Conservation (phyloP, 2,329 filamentous ascomycete genomes). For the Ophiobolus disseminans region DNA sequence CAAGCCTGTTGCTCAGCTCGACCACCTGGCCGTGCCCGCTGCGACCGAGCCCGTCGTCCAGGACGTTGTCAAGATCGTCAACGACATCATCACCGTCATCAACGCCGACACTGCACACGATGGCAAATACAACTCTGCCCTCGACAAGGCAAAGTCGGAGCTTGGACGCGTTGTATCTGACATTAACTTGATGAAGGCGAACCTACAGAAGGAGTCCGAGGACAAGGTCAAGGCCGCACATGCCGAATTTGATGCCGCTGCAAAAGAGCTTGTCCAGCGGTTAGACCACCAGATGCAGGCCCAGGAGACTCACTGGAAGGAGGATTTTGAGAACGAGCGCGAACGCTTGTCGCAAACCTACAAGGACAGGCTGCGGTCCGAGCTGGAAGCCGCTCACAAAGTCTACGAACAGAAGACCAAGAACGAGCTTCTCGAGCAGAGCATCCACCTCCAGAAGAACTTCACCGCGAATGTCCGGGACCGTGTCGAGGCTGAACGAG, state of each 20-base stretch:
- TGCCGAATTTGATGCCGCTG: slow-evolving; percentile 83
- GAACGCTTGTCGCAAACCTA: slow-evolving; percentile 79
- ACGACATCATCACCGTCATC: slow-evolving; percentile 92
- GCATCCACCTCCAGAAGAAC: slow-evolving; percentile 83
- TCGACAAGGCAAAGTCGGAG: slow-evolving; percentile 85
- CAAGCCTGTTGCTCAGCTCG: slow-evolving; percentile 65
- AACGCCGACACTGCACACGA: slow-evolving; percentile 80
- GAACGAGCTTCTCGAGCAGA: slow-evolving; percentile 90
- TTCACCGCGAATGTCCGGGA: slow-evolving; percentile 80
- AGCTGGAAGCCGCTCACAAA: slow-evolving; percentile 79
- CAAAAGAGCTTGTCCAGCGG: slow-evolving; percentile 85
- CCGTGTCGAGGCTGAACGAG: slow-evolving; percentile 86
- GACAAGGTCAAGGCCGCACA: slow-evolving; percentile 74
- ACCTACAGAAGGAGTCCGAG: slow-evolving; percentile 74
- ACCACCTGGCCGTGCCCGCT: slow-evolving; percentile 76
- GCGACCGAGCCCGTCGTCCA: slow-evolving; percentile 88
- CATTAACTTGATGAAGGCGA: slow-evolving; percentile 75
- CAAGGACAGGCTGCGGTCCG: slow-evolving; percentile 77
- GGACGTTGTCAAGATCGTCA: slow-evolving; percentile 92
- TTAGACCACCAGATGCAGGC: slow-evolving; percentile 82
- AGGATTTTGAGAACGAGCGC: slow-evolving; percentile 88
- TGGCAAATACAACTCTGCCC: slow-evolving; percentile 76
- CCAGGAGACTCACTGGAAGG: slow-evolving; percentile 82
- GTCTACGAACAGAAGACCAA: slow-evolving; percentile 82
- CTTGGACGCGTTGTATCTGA: slow-evolving; percentile 78